Percentiles rank a stretch among this genome's conserved stretches.
Evolutionary conservation across 208 protist genomes (phyloP).

Genomic region (Trypanosoma avium): DNA sequence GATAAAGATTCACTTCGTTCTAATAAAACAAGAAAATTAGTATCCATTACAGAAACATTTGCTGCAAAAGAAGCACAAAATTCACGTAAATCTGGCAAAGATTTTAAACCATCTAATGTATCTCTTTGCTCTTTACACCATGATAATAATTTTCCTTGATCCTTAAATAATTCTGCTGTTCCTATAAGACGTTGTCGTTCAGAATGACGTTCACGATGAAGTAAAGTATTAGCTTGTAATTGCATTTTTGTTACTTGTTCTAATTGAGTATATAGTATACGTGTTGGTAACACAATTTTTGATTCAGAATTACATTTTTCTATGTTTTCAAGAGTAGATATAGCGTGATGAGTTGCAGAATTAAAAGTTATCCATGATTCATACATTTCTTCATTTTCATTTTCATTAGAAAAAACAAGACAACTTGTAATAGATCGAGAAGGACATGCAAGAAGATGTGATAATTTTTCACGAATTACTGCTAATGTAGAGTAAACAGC

Average conservation of each 20-base stretch:
- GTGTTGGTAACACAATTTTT: conserved; percentile 22
- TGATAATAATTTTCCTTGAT: conserved; percentile 57
- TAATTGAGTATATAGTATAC: conserved; percentile 51
- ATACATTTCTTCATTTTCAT: conserved; percentile 8
- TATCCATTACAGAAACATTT: conserved; percentile 85
- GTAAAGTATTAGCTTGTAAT: conserved; percentile 62
- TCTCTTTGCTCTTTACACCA: conserved; percentile 84
- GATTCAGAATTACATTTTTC: conserved; percentile 30
- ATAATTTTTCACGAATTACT: conserved; percentile 9
- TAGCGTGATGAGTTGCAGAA: conserved; percentile 28
- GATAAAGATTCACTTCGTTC: conserved; percentile 68
- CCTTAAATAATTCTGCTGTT: conserved; percentile 62
- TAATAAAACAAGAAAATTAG: conserved; percentile 82
- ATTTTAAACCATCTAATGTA: conserved; percentile 51
- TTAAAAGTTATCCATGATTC: conserved; percentile 69
- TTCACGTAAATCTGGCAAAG: conserved; percentile 52
- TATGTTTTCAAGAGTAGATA: conserved; percentile 36
- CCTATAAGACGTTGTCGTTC: conserved; percentile 45
- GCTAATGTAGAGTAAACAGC: conserved; percentile 17
- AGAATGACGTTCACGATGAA: conserved; percentile 68
- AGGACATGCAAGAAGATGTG: conserved; percentile 11
- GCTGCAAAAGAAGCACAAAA: conserved; percentile 70
- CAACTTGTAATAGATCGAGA: background rate
- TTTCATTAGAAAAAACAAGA: no score
- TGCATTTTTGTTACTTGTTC: conserved; percentile 73